Evolutionary conservation across 202 grass and related monocot species (phyloP), one percentile per base, ranked within the genome.

Genomic region (Alloteropsis angusta): DNA sequence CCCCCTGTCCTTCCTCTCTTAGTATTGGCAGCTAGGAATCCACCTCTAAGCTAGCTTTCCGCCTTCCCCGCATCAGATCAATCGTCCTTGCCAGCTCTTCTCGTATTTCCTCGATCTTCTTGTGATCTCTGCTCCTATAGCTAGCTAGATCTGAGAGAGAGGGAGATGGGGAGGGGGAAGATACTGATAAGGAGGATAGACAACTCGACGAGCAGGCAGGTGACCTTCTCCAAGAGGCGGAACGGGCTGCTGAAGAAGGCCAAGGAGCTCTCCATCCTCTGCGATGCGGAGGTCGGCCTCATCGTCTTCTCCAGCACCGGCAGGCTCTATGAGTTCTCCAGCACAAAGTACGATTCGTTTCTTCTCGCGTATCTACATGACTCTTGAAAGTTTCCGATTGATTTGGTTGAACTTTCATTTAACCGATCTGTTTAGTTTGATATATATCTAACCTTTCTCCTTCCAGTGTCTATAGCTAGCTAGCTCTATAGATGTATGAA

Each of bases 171-270:
- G 42, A 88, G 87, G 66, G 87, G 87, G 58, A 85, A 88, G 87
- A 82, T 85, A 35, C 72, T 54, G 77, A 88, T 88, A 30, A 81
- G 82, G 82, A 81, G 87, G 77, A 88, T 88, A 17, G 82, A 88
- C 77, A 85, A 88, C 87, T 77, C 77, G 49, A 88, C 87, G 13
- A 88, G 83, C 82, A 85, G 86, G 77, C 86, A 88, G 77, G 86
- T 88, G 71, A 88, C 86, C 21, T 88, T 88, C 77, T 88, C 82
- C 34, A 88, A 88, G 82, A 79, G 86, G 57, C 77, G 86, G 57
- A 80, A 75, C 22, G 86, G 86, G 57, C 63, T 88, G 64, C 76
- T 88, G 56, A 88, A 88, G 77, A 88, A 88, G 86, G 86, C 86
- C 39, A 85, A 71, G 57, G 86, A 88, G 77, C 86, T 88, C 56